phyloP scores from a whole-genome alignment of 2,329 filamentous ascomycete genomes.

The Cucurbitaria berberidis region DNA sequence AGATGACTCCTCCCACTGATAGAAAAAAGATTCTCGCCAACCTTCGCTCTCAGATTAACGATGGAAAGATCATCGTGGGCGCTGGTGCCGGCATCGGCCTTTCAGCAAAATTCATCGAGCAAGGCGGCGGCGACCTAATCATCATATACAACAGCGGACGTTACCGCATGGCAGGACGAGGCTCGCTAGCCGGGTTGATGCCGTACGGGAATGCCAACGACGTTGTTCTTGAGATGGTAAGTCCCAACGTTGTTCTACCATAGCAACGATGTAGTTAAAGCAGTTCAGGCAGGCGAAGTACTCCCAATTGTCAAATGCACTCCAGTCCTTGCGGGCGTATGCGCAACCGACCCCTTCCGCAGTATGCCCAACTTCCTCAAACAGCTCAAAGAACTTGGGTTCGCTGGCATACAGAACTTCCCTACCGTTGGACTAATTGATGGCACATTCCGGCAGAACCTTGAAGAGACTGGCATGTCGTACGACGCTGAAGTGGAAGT shows the following conservation, averaged over 20 bases:
- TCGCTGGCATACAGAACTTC: slow-evolving; percentile 75
- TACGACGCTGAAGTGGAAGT: slow-evolving; percentile 71
- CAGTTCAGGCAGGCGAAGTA: slow-evolving; percentile 64
- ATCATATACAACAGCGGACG: slow-evolving; percentile 76
- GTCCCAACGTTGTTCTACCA: neutral
- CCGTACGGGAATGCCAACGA: slow-evolving; percentile 74
- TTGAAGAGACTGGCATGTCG: slow-evolving; percentile 76
- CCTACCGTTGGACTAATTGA: slow-evolving; percentile 75
- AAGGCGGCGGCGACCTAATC: slow-evolving; percentile 71
- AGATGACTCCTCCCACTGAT: slow-evolving; percentile 64
- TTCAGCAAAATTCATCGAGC: slow-evolving; percentile 73
- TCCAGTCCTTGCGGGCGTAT: slow-evolving; percentile 73
- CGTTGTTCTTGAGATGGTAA: slow-evolving; percentile 71
- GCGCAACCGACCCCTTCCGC: slow-evolving; percentile 72
- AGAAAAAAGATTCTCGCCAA: slow-evolving; percentile 61
- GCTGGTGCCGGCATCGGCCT: slow-evolving; percentile 73
- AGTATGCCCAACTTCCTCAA: slow-evolving; percentile 65
- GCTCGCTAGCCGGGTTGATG: slow-evolving; percentile 72
- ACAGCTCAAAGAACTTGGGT: slow-evolving; percentile 67
- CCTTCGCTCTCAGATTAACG: slow-evolving; percentile 61
- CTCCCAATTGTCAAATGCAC: slow-evolving; percentile 68
- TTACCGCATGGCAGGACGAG: slow-evolving; percentile 74
- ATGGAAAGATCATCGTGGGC: slow-evolving; percentile 68
- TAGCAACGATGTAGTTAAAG: neutral
- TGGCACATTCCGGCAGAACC: slow-evolving; percentile 68